phyloP scores from a whole-genome alignment of 176 grass and related monocot genomes.

The Carex littledalei region DNA sequence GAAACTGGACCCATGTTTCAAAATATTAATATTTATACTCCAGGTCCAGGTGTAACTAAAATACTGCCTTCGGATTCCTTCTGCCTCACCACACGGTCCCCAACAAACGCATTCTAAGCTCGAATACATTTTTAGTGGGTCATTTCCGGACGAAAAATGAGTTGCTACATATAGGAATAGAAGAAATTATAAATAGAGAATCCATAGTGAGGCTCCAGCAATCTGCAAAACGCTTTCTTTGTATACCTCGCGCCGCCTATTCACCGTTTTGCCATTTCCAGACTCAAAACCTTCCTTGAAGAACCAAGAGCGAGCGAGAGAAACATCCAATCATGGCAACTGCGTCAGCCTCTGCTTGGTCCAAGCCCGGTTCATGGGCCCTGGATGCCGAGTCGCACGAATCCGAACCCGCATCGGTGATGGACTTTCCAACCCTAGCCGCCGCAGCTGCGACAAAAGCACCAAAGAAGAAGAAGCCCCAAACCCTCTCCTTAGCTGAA shows the following conservation, averaged over 20 bases:
- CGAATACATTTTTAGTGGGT: not conserved
- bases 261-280: not conserved
- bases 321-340: conserved; percentile 13
- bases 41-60: not conserved
- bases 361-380: conserved; percentile 24
- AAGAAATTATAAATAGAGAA: not conserved
- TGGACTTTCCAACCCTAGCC: conserved; percentile 23
- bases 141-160: not conserved
- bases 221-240: not conserved
- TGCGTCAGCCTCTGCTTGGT: conserved; percentile 18
- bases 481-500: conserved; percentile 24
- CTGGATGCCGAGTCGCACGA: conserved; percentile 18
- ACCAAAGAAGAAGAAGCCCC: conserved; percentile 36
- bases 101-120: not conserved
- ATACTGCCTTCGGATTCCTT: not conserved
- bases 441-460: conserved; percentile 10
- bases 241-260: conserved; percentile 18
- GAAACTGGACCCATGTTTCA: not conserved
- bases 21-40: not conserved
- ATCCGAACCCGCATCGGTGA: conserved; percentile 7
- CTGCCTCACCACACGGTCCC: not conserved
- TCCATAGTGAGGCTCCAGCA: not conserved
- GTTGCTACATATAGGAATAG: not conserved
- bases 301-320: not conserved
- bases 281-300: not conserved